Conservation (phyloP, 345 rosid genomes). For the Noccaea caerulescens region DNA sequence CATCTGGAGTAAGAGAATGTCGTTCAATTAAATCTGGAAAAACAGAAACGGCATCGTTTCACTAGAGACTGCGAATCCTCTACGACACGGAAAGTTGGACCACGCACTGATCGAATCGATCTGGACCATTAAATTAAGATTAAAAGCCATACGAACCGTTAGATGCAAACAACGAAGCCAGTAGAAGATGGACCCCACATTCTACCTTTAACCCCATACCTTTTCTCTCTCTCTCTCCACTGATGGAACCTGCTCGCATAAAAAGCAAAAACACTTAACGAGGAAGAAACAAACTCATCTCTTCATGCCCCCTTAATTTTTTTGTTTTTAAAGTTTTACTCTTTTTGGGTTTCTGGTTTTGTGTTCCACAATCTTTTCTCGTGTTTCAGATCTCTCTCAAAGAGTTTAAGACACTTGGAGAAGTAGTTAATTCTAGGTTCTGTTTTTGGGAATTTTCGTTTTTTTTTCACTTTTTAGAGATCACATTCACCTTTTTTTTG, state of each 20-base stretch:
- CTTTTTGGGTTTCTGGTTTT: neutral
- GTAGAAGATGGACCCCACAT: slow-evolving; percentile 40
- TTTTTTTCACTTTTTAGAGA: slow-evolving; percentile 10
- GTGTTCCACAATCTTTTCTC: neutral
- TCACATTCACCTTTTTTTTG: slow-evolving; percentile 18
- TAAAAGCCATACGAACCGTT: slow-evolving; percentile 9
- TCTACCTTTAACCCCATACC: slow-evolving; percentile 28
- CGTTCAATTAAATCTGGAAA: slow-evolving; percentile 4
- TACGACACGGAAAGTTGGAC: slow-evolving; percentile 20
- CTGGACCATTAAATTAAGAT: slow-evolving; percentile 29
- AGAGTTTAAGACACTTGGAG: neutral
- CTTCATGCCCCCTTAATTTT: slow-evolving; percentile 9
- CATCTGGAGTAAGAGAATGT: slow-evolving; percentile 27
- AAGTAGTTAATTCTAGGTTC: slow-evolving; percentile 16
- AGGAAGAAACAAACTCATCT: slow-evolving; percentile 42
- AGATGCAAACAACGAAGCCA: slow-evolving; percentile 26
- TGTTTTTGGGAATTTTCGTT: slow-evolving; percentile 27
- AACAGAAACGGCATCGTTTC: neutral
- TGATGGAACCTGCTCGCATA: slow-evolving; percentile 17
- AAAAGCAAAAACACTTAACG: slow-evolving; percentile 43
- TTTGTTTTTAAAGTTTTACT: neutral
- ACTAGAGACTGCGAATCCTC: slow-evolving; percentile 15
- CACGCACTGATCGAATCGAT: neutral
- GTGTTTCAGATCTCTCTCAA: slow-evolving; percentile 23
- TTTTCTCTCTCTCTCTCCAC: slow-evolving; percentile 25